Conservation (phyloP, 2,329 filamentous ascomycete species). For the Chaetomiaceae sp. region DNA sequence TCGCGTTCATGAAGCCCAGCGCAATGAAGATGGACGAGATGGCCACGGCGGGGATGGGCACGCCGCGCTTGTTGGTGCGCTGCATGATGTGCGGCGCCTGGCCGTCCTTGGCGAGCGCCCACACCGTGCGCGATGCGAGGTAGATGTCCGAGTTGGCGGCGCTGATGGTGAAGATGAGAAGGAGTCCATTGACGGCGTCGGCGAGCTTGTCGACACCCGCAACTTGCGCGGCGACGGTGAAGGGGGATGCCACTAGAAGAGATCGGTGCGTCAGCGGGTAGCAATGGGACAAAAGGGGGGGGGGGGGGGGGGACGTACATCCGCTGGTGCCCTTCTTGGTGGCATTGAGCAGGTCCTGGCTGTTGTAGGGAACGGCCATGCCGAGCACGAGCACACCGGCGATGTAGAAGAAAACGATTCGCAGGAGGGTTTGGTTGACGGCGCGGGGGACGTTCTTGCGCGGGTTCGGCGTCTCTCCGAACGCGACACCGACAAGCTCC, state of each 20-base stretch:
- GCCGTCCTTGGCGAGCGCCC: conserved; percentile 37
- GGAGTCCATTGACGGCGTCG: conserved; percentile 56
- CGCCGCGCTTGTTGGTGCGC: conserved; percentile 35
- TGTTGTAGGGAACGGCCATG: conserved; percentile 62
- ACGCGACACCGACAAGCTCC: conserved; percentile 64
- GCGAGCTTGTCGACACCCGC: conserved; percentile 47
- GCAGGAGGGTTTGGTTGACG: conserved; percentile 65
- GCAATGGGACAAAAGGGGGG: background rate
- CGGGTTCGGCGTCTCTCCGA: conserved; percentile 65
- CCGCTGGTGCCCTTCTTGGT: conserved; percentile 35
- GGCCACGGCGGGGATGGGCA: conserved; percentile 39
- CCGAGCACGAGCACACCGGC: conserved; percentile 61
- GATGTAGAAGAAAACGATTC: conserved; percentile 66
- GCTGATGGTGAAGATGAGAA: conserved; percentile 56
- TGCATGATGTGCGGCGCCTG: conserved; percentile 37
- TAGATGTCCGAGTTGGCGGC: conserved; percentile 59
- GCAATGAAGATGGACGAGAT: conserved; percentile 35
- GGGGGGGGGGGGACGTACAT: conserved; percentile 16
- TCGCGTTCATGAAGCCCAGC: conserved; percentile 40
- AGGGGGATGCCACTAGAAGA: conserved; percentile 51
- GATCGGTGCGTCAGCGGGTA: background rate
- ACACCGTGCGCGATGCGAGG: conserved; percentile 39
- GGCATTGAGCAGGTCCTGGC: conserved; percentile 39
- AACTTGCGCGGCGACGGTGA: conserved; percentile 49
- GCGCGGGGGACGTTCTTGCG: conserved; percentile 62